Percentiles rank a stretch among this genome's conserved stretches.
phyloP scores from a whole-genome alignment of 495 filamentous ascomycete genomes.

The Endocarpon pusillum region DNA sequence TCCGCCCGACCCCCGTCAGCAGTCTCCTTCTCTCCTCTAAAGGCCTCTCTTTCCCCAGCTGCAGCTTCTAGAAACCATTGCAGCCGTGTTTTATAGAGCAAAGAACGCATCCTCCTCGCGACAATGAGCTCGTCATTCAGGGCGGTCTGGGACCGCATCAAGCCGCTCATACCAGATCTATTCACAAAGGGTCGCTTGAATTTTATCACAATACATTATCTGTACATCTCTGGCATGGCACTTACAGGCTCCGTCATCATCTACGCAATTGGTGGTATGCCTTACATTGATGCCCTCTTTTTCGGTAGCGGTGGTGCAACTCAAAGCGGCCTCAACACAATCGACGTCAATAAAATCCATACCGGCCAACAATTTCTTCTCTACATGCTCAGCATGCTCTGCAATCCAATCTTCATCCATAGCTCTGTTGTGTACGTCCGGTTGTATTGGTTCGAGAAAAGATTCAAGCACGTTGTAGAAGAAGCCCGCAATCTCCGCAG shows the following conservation, averaged over 20 bases:
- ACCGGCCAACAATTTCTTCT: conserved; percentile 64
- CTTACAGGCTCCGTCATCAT: conserved; percentile 63
- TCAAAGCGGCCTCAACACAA: conserved; percentile 80
- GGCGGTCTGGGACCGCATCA: conserved; percentile 1
- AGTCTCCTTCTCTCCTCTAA: no score
- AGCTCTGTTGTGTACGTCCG: conserved; percentile 76
- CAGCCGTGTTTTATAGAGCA: no score
- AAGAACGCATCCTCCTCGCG: no score
- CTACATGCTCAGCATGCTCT: conserved; percentile 52
- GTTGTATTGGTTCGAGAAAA: conserved; percentile 94
- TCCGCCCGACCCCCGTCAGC: no score
- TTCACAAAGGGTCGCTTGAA: conserved; percentile 48
- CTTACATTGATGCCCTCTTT: conserved; percentile 83
- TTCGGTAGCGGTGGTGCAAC: conserved; percentile 65
- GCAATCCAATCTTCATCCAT: conserved; percentile 85
- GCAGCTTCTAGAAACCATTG: no score
- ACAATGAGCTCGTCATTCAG: no score
- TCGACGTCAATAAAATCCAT: conserved; percentile 56
- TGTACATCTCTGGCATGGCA: conserved; percentile 54
- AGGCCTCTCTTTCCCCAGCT: no score
- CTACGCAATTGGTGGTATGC: conserved; percentile 40
- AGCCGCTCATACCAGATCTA: conserved; percentile 5
- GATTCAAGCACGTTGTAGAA: conserved; percentile 63
- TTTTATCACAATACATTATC: conserved; percentile 76
- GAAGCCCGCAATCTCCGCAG: conserved; percentile 36